These are phyloP conservation scores for Plasmodium malariae DNA, from an alignment of 169 alveolate species.

Conservation along the genomic window DNA sequence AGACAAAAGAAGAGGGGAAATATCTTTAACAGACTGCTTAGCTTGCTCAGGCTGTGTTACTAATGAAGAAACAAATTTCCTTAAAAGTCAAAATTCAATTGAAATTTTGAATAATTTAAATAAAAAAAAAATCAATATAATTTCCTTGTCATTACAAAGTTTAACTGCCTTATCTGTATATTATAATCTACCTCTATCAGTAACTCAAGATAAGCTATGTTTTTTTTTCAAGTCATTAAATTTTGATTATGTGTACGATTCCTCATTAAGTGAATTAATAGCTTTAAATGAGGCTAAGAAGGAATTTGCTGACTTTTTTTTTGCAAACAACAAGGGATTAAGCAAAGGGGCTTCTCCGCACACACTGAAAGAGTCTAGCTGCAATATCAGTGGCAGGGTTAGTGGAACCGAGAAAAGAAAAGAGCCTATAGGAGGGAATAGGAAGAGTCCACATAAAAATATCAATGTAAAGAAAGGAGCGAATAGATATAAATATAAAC, in stretches of 20 bases:
- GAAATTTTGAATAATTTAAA: conserved; percentile 80
- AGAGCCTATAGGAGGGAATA: not conserved
- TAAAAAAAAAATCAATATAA: conserved; percentile 77
- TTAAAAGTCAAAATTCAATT: conserved; percentile 86
- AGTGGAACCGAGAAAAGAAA: not conserved
- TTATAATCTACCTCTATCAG: conserved; percentile 68
- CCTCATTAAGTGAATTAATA: conserved; percentile 75
- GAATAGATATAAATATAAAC: not conserved
- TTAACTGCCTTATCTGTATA: conserved; percentile 85
- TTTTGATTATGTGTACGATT: conserved; percentile 77
- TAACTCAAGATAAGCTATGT: conserved; percentile 76
- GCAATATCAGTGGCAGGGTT: not conserved
- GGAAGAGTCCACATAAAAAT: too few species aligned
- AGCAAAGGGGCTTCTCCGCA: not conserved
- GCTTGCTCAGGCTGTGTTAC: conserved; percentile 96
- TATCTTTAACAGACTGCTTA: conserved; percentile 89
- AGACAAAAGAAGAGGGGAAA: conserved; percentile 45
- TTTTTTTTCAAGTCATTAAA: conserved; percentile 76
- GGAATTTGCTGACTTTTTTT: conserved; percentile 69
- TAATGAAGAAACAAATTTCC: conserved; percentile 91
- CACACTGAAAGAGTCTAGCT: not conserved
- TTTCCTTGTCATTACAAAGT: conserved; percentile 89
- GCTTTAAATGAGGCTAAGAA: conserved; percentile 56
- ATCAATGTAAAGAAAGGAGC: not conserved
- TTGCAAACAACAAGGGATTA: not conserved